Percentiles rank a stretch among this genome's conserved stretches.
Conservation (phyloP, 2,329 filamentous ascomycete genomes). For the Talaromyces sp. region DNA sequence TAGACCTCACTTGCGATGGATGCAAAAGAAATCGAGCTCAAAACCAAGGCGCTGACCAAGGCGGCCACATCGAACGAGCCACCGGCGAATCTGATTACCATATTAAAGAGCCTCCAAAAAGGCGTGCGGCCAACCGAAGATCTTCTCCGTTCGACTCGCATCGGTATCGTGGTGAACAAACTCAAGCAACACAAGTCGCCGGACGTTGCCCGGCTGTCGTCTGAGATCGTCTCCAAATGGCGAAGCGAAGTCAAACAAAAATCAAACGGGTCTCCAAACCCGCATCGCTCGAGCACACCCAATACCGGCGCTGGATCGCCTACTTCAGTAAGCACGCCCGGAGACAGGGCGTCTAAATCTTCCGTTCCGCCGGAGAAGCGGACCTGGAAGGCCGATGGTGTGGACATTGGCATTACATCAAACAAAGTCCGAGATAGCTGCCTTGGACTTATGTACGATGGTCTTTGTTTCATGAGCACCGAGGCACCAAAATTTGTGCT, state of each 20-base stretch:
- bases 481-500: constrained; percentile 61
- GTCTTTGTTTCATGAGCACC: constrained; percentile 65
- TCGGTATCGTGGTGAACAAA: constrained; percentile 84
- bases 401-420: constrained; percentile 70
- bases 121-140: constrained; percentile 82
- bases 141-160: constrained; percentile 81
- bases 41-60: constrained; percentile 74
- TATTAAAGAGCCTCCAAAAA: constrained; percentile 73
- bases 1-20: constrained; percentile 54
- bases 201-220: constrained; percentile 65
- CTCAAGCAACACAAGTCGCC: constrained; percentile 72
- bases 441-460: constrained; percentile 90
- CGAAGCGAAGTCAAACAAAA: constrained; percentile 44
- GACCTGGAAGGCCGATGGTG: constrained; percentile 72
- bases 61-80: constrained; percentile 70
- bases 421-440: constrained; percentile 72
- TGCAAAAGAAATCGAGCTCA: constrained; percentile 70
- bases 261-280: constrained; percentile 33
- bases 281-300: constrained; percentile 37
- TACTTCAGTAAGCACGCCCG: constrained; percentile 33
- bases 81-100: constrained; percentile 60
- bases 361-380: constrained; percentile 66
- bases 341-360: constrained; percentile 47
- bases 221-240: constrained; percentile 72
- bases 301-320: constrained; percentile 51